These are phyloP conservation scores for Boletellus emodensis DNA, from an alignment of 768 basidiomycete genomes.

Conservation along the genomic window DNA sequence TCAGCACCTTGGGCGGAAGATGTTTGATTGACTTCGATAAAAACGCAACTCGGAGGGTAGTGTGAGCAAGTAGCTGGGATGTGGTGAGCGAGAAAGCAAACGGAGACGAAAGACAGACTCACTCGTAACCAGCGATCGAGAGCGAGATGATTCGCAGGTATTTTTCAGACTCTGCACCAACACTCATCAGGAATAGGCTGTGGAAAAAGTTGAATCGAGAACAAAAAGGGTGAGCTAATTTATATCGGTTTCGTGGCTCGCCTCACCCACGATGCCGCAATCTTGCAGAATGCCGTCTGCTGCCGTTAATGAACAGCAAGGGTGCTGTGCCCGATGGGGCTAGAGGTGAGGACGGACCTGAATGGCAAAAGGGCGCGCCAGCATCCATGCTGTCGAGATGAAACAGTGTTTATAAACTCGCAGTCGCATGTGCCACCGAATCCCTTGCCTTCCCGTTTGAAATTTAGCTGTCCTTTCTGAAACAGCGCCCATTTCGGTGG, in stretches of 20 bases:
- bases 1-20: conserved; percentile 27
- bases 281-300: neutral
- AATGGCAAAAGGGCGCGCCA: conserved; percentile 2
- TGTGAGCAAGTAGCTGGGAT: conserved; percentile 30
- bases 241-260: conserved; percentile 12
- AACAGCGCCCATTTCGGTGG: no score
- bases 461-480: no score
- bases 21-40: conserved; percentile 27
- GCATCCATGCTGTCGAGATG: conserved; percentile 3
- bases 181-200: conserved; percentile 8
- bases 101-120: conserved; percentile 3
- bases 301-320: conserved; percentile 17
- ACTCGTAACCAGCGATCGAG: conserved; percentile 39
- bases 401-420: neutral
- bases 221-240: conserved; percentile 8
- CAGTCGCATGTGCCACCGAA: no score
- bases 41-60: conserved; percentile 32
- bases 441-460: no score
- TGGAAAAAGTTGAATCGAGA: neutral
- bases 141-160: conserved; percentile 35
- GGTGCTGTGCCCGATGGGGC: neutral
- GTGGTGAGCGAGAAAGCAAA: neutral
- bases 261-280: neutral
- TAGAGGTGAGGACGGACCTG: neutral
- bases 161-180: conserved; percentile 24